These are phyloP conservation scores for Collybia mongolica DNA, from an alignment of 768 basidiomycete genomes.

Conservation along the genomic window DNA sequence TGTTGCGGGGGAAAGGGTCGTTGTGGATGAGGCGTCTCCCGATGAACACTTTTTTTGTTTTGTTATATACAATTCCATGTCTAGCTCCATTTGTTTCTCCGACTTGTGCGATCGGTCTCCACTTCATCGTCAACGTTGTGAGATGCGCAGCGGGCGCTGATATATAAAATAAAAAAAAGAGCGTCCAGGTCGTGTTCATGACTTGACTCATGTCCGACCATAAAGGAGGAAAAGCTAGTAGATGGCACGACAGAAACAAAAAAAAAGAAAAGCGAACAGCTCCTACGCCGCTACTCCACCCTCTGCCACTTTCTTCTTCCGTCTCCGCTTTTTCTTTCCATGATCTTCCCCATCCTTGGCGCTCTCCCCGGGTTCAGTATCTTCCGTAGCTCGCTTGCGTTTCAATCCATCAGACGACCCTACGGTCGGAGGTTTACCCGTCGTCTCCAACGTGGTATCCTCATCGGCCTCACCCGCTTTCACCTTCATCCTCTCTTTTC, in stretches of 20 bases:
- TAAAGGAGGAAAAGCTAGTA: too few species aligned
- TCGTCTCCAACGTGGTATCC: conserved; percentile 13
- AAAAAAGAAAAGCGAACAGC: neutral
- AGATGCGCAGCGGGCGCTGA: neutral
- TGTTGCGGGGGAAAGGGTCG: neutral
- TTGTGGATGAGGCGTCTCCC: too few species aligned
- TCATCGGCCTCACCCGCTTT: conserved; percentile 31
- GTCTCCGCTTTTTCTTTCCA: conserved; percentile 30
- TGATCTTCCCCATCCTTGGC: conserved; percentile 37
- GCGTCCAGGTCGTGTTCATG: too few species aligned
- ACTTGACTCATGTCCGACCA: too few species aligned
- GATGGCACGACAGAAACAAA: neutral
- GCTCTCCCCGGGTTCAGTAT: conserved; percentile 8
- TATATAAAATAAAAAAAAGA: neutral
- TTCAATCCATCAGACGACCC: conserved; percentile 7
- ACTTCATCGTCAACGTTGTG: too few species aligned
- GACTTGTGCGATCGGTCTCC: neutral
- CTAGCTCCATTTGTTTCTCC: conserved; percentile 1
- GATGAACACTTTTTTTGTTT: too few species aligned
- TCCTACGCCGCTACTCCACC: conserved; percentile 12
- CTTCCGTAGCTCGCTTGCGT: conserved; percentile 10
- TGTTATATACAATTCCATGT: neutral
- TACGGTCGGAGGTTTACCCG: conserved; percentile 5
- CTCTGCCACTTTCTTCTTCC: conserved; percentile 20
- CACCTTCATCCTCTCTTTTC: conserved; percentile 62